Percentiles rank a stretch among this genome's conserved stretches.
Conservation (phyloP, 1,284 basidiomycete species). For the Rhodotorula sp. region DNA sequence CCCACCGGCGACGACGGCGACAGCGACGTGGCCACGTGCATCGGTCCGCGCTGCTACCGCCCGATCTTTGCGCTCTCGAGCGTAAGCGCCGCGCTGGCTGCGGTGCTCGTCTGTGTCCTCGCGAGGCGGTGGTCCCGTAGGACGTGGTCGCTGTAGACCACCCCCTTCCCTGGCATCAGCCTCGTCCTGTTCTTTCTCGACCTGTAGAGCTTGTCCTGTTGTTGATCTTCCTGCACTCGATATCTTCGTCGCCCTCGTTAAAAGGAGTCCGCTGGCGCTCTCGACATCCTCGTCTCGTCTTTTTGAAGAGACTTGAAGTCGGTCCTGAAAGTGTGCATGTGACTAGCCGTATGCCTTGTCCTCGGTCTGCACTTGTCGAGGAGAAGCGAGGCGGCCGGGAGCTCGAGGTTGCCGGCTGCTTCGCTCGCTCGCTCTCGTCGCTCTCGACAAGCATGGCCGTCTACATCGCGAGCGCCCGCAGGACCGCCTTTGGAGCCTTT, state of each 20-base stretch:
- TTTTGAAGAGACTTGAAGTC: neutral
- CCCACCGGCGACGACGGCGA: no score
- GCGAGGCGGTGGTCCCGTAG: slow-evolving; percentile 14
- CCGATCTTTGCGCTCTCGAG: slow-evolving; percentile 26
- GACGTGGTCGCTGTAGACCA: no score
- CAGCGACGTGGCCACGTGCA: neutral
- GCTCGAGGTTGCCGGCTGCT: neutral
- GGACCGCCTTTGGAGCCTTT: slow-evolving; percentile 60
- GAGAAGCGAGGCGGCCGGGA: neutral
- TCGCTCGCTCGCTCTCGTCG: neutral
- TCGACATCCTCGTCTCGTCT: no score
- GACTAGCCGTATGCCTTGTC: neutral
- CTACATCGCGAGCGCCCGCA: slow-evolving; percentile 53
- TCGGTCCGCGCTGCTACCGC: slow-evolving; percentile 19
- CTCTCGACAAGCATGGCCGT: slow-evolving; percentile 14
- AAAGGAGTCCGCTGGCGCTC: no score
- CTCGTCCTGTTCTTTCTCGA: no score
- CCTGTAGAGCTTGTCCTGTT: no score
- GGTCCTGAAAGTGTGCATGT: neutral
- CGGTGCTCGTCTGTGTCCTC: slow-evolving; percentile 8
- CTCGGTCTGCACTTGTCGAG: no score
- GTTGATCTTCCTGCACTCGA: no score
- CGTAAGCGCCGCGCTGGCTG: slow-evolving; percentile 9
- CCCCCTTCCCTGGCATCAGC: no score
- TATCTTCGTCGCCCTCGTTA: no score